Evolutionary conservation across 768 basidiomycete genomes (phyloP), one percentile per base, ranked within the genome.

Genomic region (Ramaria rubella): DNA sequence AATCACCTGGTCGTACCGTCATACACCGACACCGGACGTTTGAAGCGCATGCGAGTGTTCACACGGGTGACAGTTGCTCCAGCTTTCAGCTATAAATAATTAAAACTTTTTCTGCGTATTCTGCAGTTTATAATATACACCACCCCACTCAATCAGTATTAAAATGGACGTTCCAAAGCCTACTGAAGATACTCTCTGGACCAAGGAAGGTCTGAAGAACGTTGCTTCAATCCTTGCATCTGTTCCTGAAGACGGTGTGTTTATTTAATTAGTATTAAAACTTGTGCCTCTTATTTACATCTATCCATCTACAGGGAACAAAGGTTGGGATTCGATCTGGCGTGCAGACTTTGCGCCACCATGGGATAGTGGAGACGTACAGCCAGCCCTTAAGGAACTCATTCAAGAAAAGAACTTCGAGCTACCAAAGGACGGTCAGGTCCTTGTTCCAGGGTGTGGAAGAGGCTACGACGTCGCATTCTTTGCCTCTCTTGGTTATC

Each of bases 371-470:
- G 46, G 46, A 5, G 46, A 48, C 24, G 46, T 48, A 30, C 46
- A 48, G 24, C 46, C 46, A 19, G 46, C 46, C 11, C 46, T 48
- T 26, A 48, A 48, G n/a, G 46, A 48, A n/a, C 46, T 48, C 29
- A 48, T 48, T 5, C 46, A 48, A 14, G 46, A 48, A 30, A 23
- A 27, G 2, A 30, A 30, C 1, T 48, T 48, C 24, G 29, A 48
- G 29, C 17, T 48, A 17, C 46, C 46, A 12, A 48, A 30, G 29
- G 46, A 48, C n/a, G 46, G 46, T 2, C 23, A 48, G 26, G 24
- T 48, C 46, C 46, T 48, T 11, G 46, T 48, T 19, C 46, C 46
- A 26, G 46, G 46, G 1, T 48, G 46, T 24, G 46, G 46, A 15
- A 19, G 46, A 8, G 46, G 46, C 2, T 48, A 48, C 27, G 46